These are phyloP conservation scores for Solanum clarkiae DNA, from an alignment of 257 asterid genomes.

Conservation along the genomic window DNA sequence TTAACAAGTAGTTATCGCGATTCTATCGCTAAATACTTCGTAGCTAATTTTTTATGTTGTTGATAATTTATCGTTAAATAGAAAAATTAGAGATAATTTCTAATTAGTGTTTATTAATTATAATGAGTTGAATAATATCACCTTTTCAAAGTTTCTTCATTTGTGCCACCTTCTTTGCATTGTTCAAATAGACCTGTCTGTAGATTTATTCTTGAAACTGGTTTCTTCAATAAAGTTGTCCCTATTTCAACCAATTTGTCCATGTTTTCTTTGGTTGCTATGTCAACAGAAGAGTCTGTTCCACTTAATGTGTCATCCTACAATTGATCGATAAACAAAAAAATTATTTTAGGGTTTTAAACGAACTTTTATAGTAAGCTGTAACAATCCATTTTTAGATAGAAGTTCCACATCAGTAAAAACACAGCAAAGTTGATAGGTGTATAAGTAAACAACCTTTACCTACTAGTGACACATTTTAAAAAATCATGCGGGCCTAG, in stretches of 20 bases:
- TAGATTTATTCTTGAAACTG: conserved; percentile 28
- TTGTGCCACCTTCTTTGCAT: not conserved
- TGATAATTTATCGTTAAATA: not conserved
- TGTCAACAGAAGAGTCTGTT: conserved; percentile 19
- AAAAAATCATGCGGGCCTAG: no score
- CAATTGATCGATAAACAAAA: not conserved
- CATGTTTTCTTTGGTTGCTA: conserved; percentile 28
- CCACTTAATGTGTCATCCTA: conserved; percentile 34
- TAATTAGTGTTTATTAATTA: not conserved
- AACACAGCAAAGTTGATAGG: no score
- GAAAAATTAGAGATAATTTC: not conserved
- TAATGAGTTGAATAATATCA: not conserved
- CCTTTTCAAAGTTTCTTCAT: not conserved
- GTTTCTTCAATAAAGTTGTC: conserved; percentile 17
- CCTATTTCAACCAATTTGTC: conserved; percentile 25
- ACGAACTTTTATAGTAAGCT: no score
- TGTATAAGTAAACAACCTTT: no score
- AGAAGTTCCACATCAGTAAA: no score
- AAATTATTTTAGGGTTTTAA: not conserved
- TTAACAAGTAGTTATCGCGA: not conserved
- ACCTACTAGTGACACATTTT: no score
- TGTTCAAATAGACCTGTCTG: not conserved
- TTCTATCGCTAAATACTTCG: not conserved
- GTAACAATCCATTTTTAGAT: no score
- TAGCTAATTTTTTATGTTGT: not conserved